phyloP scores from a whole-genome alignment of 148 eudicot genomes.

The Persicaria maculosa region DNA sequence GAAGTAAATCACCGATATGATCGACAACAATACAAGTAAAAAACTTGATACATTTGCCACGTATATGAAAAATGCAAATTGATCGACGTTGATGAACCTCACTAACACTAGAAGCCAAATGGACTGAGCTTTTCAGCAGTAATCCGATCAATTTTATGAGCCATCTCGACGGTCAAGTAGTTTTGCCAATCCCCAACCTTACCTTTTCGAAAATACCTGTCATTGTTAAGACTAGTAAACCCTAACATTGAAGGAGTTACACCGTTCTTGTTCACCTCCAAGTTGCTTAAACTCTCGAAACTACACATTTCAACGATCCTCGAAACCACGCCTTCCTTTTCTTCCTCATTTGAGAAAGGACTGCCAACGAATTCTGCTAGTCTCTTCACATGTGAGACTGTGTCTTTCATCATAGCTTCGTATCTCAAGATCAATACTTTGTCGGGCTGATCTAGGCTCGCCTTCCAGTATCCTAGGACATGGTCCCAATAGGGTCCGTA shows the following conservation, averaged over 20 bases:
- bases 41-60: no score
- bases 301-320: neutral
- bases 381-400: neutral
- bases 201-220: neutral
- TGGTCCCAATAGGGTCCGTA: constrained; percentile 8
- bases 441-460: neutral
- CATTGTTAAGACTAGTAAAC: neutral
- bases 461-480: constrained; percentile 7
- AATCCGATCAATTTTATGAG: neutral
- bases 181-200: neutral
- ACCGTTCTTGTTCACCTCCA: neutral
- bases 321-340: neutral
- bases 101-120: neutral
- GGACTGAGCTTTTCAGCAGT: neutral
- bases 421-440: neutral
- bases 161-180: neutral
- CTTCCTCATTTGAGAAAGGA: neutral
- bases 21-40: no score
- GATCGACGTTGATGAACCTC: neutral
- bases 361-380: neutral
- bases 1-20: no score
- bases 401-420: constrained; percentile 4
- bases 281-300: constrained; percentile 3
- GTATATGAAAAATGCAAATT: no score
- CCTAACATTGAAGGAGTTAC: neutral